Evolutionary conservation across 768 basidiomycete species (phyloP), one percentile per base, ranked within the genome.

Genomic region (Pholiota conissans): DNA sequence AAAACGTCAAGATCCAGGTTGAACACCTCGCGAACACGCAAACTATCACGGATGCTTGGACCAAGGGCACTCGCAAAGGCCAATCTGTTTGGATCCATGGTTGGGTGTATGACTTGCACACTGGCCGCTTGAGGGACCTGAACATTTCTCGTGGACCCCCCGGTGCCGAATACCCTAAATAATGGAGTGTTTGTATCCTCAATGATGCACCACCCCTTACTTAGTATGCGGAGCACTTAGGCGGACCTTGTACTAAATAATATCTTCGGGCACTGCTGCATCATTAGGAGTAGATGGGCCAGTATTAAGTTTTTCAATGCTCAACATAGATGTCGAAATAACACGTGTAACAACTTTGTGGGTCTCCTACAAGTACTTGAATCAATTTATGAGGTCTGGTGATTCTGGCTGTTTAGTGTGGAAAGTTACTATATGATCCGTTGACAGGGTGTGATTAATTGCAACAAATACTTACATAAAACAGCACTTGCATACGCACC

Each of bases 91-190:
- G 68, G 69, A 81, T 91, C 5, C 89, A 91, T 61, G 89, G 89
- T 34, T 89, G 84, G 87, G 82, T 91, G 13, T 89, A 88, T 64
- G 82, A 88, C 37, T 72, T 90, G 60, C 75, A 75, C 35, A 78
- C 73, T 34, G 90, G 89, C 7, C 71, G 73, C 53, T 66, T 91
- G 64, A 76, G 72, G 65, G 87, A 90, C 63, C 69, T 91, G 58
- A 65, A 75, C 5, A 65, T 88, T 49, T 75, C 82, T 26, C 67
- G 65, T 34, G 78, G 79, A 9, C 76, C 77, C 30, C 60, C 67
- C 35, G 49, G 49, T 10, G 45, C 54, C 20, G 34, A 50, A 26
- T 3, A 7, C 22, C 22, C 49, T 14, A 49, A 49, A 32, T 49
- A 32, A 32, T 32, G 6, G 30, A 32, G 6, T 32, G 13, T 32